These are phyloP conservation scores for Xylariaceae sp. DNA, from an alignment of 2,329 filamentous ascomycete species.

Conservation along the genomic window DNA sequence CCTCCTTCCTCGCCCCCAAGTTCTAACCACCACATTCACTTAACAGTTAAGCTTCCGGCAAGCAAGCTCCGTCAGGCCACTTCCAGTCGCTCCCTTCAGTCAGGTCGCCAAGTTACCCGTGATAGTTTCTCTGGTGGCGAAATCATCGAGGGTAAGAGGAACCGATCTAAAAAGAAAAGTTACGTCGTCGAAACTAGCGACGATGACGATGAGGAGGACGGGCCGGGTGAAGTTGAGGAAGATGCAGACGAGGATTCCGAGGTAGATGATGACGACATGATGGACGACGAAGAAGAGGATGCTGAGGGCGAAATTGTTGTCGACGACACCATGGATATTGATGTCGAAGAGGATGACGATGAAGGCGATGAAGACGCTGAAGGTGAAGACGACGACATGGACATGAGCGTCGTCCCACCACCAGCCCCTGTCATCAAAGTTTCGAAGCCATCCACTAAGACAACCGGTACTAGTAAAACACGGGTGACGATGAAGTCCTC, in stretches of 20 bases:
- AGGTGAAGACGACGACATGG: constrained; percentile 50
- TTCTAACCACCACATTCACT: constrained; percentile 44
- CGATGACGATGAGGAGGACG: constrained; percentile 41
- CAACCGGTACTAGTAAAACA: constrained; percentile 27
- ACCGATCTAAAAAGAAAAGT: constrained; percentile 54
- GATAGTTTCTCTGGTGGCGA: constrained; percentile 43
- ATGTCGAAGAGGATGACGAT: constrained; percentile 43
- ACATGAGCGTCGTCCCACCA: constrained; percentile 34
- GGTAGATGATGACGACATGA: constrained; percentile 38
- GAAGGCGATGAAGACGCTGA: constrained; percentile 46
- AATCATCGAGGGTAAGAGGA: constrained; percentile 49
- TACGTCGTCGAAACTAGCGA: constrained; percentile 55
- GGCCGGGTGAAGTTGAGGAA: constrained; percentile 38
- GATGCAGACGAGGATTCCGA: constrained; percentile 40
- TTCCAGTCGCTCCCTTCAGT: constrained; percentile 36
- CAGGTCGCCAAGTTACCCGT: constrained; percentile 31
- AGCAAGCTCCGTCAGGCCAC: constrained; percentile 51
- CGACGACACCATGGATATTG: constrained; percentile 39
- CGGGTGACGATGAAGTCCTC: constrained; percentile 34
- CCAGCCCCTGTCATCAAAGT: constrained; percentile 47
- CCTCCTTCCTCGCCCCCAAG: constrained; percentile 43
- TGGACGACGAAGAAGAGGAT: constrained; percentile 37
- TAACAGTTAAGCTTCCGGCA: constrained; percentile 51
- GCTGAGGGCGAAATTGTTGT: constrained; percentile 35
- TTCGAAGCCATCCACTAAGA: constrained; percentile 42